phyloP scores from a whole-genome alignment of 2,329 filamentous ascomycete species.

The Metarhizium anisopliae region DNA sequence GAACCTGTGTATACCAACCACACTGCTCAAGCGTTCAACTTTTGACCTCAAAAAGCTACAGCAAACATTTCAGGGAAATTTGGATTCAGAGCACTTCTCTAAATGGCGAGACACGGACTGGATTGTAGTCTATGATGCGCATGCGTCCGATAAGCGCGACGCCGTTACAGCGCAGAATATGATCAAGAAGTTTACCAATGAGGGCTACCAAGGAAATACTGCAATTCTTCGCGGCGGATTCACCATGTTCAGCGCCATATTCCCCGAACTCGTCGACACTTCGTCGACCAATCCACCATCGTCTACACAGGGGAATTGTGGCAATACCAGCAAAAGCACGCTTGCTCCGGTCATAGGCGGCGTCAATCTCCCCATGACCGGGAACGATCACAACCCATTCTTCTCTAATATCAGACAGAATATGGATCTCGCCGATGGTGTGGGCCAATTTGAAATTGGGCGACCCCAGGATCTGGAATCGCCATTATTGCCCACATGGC shows the following conservation, averaged over 20 bases:
- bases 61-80: slow-evolving; percentile 70
- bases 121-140: slow-evolving; percentile 81
- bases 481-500: slow-evolving; percentile 63
- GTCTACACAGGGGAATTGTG: neutral
- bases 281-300: slow-evolving; percentile 25
- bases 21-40: slow-evolving; percentile 78
- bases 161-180: slow-evolving; percentile 75
- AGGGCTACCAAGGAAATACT: slow-evolving; percentile 67
- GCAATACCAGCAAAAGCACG: slow-evolving; percentile 26
- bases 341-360: slow-evolving; percentile 75
- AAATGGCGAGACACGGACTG: slow-evolving; percentile 65
- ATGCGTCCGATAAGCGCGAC: slow-evolving; percentile 70
- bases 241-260: slow-evolving; percentile 58
- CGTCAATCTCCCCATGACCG: slow-evolving; percentile 66
- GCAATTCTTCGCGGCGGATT: slow-evolving; percentile 80
- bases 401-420: slow-evolving; percentile 96
- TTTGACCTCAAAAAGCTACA: slow-evolving; percentile 84
- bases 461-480: slow-evolving; percentile 37
- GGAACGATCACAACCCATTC: slow-evolving; percentile 73
- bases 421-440: slow-evolving; percentile 86
- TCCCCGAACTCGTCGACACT: slow-evolving; percentile 54
- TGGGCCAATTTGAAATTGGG: slow-evolving; percentile 65
- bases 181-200: slow-evolving; percentile 82
- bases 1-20: slow-evolving; percentile 92
- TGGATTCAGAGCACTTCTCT: slow-evolving; percentile 63